Percentiles rank a stretch among this genome's conserved stretches.
These are phyloP conservation scores for Dipodascus albidus DNA, from an alignment of 805 yeast genomes.

Conservation along the genomic window DNA sequence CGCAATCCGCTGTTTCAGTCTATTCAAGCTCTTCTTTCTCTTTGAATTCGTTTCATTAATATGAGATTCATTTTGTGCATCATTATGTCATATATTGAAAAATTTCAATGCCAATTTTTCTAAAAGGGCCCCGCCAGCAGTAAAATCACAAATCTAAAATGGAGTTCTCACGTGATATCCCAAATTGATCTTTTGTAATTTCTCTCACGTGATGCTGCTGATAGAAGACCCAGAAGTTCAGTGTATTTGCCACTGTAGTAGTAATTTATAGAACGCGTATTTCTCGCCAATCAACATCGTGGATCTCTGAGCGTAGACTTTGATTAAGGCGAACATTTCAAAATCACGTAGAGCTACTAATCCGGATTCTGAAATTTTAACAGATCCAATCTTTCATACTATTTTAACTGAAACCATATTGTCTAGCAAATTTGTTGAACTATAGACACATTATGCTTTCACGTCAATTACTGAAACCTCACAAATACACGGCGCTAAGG, in stretches of 20 bases:
- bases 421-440: neutral
- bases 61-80: too few relatives aligned
- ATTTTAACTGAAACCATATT: neutral
- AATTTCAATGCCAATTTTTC: too few relatives aligned
- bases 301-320: neutral
- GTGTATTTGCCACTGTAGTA: neutral
- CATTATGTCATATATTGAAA: too few relatives aligned
- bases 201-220: too few relatives aligned
- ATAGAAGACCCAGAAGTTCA: neutral
- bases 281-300: neutral
- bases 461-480: neutral
- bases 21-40: too few relatives aligned
- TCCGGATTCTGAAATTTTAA: neutral
- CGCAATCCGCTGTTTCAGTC: too few relatives aligned
- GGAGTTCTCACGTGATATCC: too few relatives aligned
- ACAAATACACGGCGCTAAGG: neutral
- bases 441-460: constrained; percentile 1
- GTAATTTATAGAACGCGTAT: neutral
- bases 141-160: too few relatives aligned
- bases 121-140: too few relatives aligned
- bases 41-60: too few relatives aligned
- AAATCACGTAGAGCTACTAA: neutral
- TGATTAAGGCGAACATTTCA: neutral
- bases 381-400: neutral
- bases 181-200: too few relatives aligned